phyloP scores from a whole-genome alignment of 306 rosid species.

The Vicia faba region DNA sequence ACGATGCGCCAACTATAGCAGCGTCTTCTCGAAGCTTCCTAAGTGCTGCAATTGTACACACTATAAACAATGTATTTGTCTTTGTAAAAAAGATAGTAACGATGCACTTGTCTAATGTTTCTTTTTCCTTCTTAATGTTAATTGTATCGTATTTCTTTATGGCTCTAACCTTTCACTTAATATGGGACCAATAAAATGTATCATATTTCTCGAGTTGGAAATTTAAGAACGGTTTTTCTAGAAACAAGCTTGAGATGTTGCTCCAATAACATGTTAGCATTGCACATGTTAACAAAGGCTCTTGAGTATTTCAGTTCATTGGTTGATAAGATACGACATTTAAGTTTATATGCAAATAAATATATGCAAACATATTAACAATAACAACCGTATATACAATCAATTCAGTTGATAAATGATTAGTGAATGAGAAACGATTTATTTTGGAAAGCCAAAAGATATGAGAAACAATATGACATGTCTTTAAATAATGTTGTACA shows the following conservation, averaged over 20 bases:
- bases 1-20: background rate
- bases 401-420: no score
- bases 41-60: conserved; percentile 12
- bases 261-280: background rate
- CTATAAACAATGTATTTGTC: background rate
- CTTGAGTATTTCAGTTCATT: background rate
- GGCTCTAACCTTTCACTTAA: background rate
- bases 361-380: background rate
- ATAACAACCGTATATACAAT: no score
- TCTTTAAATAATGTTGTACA: no score
- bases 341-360: background rate
- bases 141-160: background rate
- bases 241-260: background rate
- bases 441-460: no score
- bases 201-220: background rate
- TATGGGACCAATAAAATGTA: background rate
- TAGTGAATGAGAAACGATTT: no score
- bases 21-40: background rate
- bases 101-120: background rate
- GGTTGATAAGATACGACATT: no score
- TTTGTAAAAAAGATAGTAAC: background rate
- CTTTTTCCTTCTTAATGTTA: background rate
- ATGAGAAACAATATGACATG: no score
- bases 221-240: background rate
- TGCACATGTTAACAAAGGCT: background rate